Base-by-base conservation (phyloP, 2,329 filamentous ascomycete genomes). In the Plectosphaerella plurivora region DNA sequence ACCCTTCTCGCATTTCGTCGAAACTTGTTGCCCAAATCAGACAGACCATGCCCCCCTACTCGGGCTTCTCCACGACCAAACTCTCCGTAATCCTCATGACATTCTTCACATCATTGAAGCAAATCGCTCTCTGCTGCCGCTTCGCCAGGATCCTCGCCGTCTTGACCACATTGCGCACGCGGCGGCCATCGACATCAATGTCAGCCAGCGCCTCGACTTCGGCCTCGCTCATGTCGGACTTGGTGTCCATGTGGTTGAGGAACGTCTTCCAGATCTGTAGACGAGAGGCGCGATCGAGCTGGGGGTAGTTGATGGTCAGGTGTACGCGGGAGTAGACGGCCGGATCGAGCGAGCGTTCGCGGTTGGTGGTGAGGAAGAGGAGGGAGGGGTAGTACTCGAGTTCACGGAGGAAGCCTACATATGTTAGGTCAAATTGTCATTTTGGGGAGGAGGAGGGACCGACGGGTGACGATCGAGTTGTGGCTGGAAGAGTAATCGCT, bases 351-450 rank as follows among this genome's bases (percentile, higher is more conserved):
- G 67, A 66, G 49, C 69, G 50, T 25, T 56, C 89, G 2, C 91
- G 83, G 65, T 96, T 96, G 3, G 91, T 96, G 0, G 91, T 96
- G 24, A 96, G 70, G 73, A 96, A 95, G 5, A 96, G 68, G 50
- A 96, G 95, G 3, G 91, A 91, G 64, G 95, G 89, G 71, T 95
- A 96, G 67, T 96, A 96, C 68, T 97, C 92, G 0, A 96, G 76
- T 52, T 93, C 78, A 0, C 91, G 84, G 3, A 96, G 74, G 75
- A 96, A 96, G 61, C 50, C 52, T 56, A 25, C 10, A 8, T 35
- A 28, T n/a, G 24, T 12, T 6, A 47, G 22, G 20, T 7, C 12
- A 12, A 3, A 8, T 22, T n/a, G n/a, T n/a, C 14, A 20, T 28
- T 12, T 24, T n/a, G 20, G 6, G 22, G 11, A 45, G 11, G 11